A percentile compares a stretch with the other conserved stretches of the same genome.
These are phyloP conservation scores for California macrophylla DNA, from an alignment of 441 rosid genomes.

Conservation along the genomic window DNA sequence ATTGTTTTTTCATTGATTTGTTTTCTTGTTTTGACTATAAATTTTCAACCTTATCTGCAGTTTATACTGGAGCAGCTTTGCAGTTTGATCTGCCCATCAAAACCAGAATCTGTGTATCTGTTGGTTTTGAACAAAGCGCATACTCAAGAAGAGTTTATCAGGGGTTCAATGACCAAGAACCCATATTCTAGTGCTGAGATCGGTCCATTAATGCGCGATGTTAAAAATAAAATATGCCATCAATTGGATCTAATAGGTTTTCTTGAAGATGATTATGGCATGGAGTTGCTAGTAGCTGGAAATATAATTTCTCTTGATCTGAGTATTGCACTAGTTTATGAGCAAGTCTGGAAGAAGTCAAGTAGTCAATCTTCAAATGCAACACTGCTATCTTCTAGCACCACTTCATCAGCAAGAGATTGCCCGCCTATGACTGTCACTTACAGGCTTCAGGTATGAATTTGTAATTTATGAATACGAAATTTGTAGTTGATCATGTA, in stretches of 20 bases:
- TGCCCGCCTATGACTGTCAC: constrained; percentile 96
- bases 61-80: constrained; percentile 99
- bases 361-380: constrained; percentile 66
- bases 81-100: constrained; percentile 98
- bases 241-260: constrained; percentile 87
- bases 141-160: constrained; percentile 96
- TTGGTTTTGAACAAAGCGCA: constrained; percentile 94
- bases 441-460: constrained; percentile 95
- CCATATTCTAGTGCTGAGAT: constrained; percentile 98
- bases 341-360: constrained; percentile 99
- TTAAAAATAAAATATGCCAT: constrained; percentile 95
- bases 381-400: constrained; percentile 55
- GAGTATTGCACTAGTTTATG: constrained; percentile 97
- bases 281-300: constrained; percentile 99
- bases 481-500: background rate
- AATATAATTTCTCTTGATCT: constrained; percentile 97
- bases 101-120: constrained; percentile 79
- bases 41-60: constrained; percentile 47
- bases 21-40: constrained; percentile 16
- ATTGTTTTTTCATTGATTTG: background rate
- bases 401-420: constrained; percentile 62
- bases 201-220: constrained; percentile 99
- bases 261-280: constrained; percentile 94
- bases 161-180: constrained; percentile 99
- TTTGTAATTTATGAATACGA: background rate